phyloP scores from a whole-genome alignment of 139 green algal species.

The Closterium sp. region DNA sequence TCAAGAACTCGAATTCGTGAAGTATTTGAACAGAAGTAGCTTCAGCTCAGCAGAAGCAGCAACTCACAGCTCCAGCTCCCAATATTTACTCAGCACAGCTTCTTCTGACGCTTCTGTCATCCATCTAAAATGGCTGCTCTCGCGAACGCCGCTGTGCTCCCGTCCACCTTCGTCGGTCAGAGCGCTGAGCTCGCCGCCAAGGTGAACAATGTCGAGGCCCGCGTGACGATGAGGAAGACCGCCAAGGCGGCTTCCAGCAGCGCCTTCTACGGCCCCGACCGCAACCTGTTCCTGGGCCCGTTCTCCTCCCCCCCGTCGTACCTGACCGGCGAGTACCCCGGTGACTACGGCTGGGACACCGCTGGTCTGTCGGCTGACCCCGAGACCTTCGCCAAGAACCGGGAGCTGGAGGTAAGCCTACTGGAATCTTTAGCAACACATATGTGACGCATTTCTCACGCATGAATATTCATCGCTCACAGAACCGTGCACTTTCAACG shows the following conservation, averaged over 20 bases:
- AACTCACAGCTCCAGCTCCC: no score
- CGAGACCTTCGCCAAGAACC: slow-evolving; percentile 76
- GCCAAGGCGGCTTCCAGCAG: slow-evolving; percentile 12
- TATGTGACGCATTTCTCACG: no score
- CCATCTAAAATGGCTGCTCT: not conserved
- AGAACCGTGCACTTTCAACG: no score
- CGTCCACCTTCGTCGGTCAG: slow-evolving; percentile 35
- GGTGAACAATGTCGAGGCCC: slow-evolving; percentile 12
- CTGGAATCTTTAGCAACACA: no score
- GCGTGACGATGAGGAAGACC: slow-evolving; percentile 27
- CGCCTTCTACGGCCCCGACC: slow-evolving; percentile 36
- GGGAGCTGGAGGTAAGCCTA: slow-evolving; percentile 51
- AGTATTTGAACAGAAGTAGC: no score
- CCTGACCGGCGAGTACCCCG: slow-evolving; percentile 71
- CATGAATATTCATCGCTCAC: no score
- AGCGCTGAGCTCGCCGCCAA: slow-evolving; percentile 18
- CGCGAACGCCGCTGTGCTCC: slow-evolving; percentile 7
- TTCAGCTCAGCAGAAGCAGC: no score
- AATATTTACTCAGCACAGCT: not conserved
- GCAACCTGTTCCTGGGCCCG: slow-evolving; percentile 53
- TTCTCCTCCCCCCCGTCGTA: slow-evolving; percentile 49
- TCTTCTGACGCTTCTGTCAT: not conserved
- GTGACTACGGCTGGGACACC: slow-evolving; percentile 95
- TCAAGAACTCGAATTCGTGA: no score
- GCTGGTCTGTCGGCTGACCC: slow-evolving; percentile 88